These are phyloP conservation scores for Camelina sativa DNA, from an alignment of 345 rosid genomes.

Conservation along the genomic window DNA sequence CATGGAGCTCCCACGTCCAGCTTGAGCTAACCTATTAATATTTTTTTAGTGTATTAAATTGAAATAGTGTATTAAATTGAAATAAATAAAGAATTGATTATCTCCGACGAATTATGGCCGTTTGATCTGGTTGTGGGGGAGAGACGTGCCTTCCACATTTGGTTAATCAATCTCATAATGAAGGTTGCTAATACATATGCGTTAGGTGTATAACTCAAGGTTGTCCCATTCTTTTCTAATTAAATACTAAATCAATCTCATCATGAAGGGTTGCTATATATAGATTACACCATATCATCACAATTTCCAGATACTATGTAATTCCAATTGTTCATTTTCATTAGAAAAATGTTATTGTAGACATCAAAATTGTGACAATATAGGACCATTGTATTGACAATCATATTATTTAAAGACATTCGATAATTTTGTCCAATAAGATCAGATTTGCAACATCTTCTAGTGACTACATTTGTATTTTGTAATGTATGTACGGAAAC, in stretches of 20 bases:
- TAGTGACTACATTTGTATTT: neutral
- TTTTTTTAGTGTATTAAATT: too few species aligned
- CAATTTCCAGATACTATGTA: neutral
- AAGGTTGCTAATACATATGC: slow-evolving; percentile 25
- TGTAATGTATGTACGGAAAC: neutral
- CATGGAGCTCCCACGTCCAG: slow-evolving; percentile 27
- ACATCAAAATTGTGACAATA: neutral
- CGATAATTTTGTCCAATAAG: too few species aligned
- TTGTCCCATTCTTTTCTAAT: slow-evolving; percentile 9
- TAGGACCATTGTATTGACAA: neutral
- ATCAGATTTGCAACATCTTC: neutral
- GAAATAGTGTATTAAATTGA: too few species aligned
- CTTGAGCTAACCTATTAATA: neutral
- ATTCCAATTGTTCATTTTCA: neutral
- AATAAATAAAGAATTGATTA: slow-evolving; percentile 11
- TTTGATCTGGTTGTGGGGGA: slow-evolving; percentile 41
- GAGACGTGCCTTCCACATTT: slow-evolving; percentile 51
- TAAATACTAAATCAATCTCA: neutral
- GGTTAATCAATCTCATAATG: slow-evolving; percentile 39
- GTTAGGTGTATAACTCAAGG: slow-evolving; percentile 39
- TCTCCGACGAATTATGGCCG: slow-evolving; percentile 20
- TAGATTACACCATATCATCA: neutral
- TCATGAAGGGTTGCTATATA: neutral
- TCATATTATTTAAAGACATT: neutral
- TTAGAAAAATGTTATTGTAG: too few species aligned